These are phyloP conservation scores for Botrytis medusae DNA, from an alignment of 2,329 filamentous ascomycete species.

Conservation along the genomic window DNA sequence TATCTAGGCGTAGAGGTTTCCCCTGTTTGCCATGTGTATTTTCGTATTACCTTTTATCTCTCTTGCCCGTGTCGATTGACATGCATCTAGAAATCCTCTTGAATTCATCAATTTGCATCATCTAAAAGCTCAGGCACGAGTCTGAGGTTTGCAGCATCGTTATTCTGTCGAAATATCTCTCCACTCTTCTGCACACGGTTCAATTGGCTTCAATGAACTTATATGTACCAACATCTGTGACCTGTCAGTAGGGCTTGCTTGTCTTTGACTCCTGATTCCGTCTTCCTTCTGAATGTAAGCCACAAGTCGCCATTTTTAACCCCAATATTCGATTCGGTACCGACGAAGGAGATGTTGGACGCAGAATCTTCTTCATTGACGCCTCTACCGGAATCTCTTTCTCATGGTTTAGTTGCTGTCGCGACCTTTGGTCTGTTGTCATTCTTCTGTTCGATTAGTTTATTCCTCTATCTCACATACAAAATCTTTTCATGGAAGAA, in stretches of 20 bases:
- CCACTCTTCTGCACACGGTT: not conserved
- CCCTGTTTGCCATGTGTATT: constrained; percentile 16
- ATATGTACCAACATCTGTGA: constrained; percentile 1
- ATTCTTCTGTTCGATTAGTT: constrained; percentile 45
- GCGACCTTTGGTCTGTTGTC: constrained; percentile 48
- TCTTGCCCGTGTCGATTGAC: not conserved
- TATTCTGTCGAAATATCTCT: constrained; percentile 3
- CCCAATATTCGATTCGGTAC: not conserved
- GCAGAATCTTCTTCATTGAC: constrained; percentile 30
- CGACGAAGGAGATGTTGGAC: constrained; percentile 22
- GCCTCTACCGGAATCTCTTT: constrained; percentile 35
- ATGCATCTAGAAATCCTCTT: not conserved
- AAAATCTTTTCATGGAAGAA: constrained; percentile 35
- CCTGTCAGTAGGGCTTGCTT: not conserved
- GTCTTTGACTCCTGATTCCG: not conserved
- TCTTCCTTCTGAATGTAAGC: not conserved
- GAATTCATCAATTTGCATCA: not conserved
- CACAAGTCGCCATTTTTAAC: not conserved
- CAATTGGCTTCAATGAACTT: constrained; percentile 1
- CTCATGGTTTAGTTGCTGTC: constrained; percentile 47
- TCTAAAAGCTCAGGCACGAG: not conserved
- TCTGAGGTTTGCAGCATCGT: not conserved
- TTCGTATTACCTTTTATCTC: not conserved
- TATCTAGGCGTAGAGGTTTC: not conserved
- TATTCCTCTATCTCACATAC: constrained; percentile 47